phyloP scores from a whole-genome alignment of 129 eudicot species.

The Chrysanthemum seticuspe region DNA sequence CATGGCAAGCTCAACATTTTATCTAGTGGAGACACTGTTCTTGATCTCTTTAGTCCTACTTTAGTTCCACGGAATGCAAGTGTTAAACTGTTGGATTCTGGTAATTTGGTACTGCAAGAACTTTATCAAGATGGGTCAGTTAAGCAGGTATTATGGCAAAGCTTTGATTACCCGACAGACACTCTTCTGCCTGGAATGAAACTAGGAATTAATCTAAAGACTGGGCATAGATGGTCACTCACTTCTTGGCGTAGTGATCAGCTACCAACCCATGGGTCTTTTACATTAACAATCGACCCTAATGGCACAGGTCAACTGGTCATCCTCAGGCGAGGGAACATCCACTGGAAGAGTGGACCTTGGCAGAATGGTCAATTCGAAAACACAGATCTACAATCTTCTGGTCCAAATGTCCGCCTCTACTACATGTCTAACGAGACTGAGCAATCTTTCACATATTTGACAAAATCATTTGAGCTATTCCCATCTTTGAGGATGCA shows the following conservation, averaged over 20 bases:
- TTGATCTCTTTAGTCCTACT: neutral
- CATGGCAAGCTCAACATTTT: conserved; percentile 14
- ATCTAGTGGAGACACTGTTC: conserved; percentile 5
- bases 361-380: conserved; percentile 32
- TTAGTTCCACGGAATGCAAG: conserved; percentile 9
- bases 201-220: conserved; percentile 20
- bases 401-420: conserved; percentile 3
- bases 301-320: conserved; percentile 26
- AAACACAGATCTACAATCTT: conserved; percentile 6
- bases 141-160: conserved; percentile 40
- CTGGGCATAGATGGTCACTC: conserved; percentile 9
- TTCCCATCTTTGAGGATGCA: conserved; percentile 23
- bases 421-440: conserved; percentile 28
- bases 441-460: conserved; percentile 33
- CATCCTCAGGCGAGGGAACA: conserved; percentile 24
- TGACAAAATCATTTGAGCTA: conserved; percentile 9
- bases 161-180: conserved; percentile 42
- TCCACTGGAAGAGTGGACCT: conserved; percentile 37
- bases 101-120: conserved; percentile 35
- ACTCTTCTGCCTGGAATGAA: conserved; percentile 36
- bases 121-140: conserved; percentile 22
- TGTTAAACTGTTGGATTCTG: conserved; percentile 35
- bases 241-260: neutral
- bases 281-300: neutral
- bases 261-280: neutral